These are phyloP conservation scores for Pyrenochaeta sp. DNA, from an alignment of 2,329 filamentous ascomycete species.

Conservation along the genomic window DNA sequence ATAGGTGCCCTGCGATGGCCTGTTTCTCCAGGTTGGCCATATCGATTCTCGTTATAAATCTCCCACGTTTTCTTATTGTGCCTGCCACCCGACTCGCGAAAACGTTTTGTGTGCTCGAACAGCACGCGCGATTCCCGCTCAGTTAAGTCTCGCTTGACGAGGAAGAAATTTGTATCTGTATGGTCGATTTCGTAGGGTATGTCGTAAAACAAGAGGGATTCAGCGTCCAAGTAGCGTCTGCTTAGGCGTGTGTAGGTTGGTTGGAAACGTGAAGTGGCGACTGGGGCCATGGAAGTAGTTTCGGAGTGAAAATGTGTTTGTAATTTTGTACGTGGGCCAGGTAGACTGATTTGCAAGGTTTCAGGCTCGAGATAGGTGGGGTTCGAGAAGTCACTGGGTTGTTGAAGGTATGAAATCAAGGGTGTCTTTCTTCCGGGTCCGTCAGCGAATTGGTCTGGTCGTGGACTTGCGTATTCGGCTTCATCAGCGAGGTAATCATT, in stretches of 20 bases:
- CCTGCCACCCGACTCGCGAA: not conserved
- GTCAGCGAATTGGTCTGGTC: constrained; percentile 3
- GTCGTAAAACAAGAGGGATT: not conserved
- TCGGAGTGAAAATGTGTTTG: not conserved
- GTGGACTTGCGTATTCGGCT: constrained; percentile 32
- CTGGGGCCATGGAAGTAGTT: not conserved
- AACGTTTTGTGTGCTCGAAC: not conserved
- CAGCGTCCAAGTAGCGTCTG: not conserved
- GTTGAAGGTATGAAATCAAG: not conserved
- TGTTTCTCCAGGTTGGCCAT: too few relatives aligned
- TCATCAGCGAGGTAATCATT: constrained; percentile 24
- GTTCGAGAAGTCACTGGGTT: not conserved
- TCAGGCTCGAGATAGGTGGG: not conserved
- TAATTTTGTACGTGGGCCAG: not conserved
- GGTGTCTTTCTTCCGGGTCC: not conserved
- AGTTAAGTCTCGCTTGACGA: not conserved
- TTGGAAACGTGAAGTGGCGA: not conserved
- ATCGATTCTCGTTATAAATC: not conserved
- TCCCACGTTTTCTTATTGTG: not conserved
- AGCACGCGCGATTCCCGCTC: not conserved
- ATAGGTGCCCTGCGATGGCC: not conserved
- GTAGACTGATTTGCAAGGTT: not conserved
- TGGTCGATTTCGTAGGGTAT: not conserved
- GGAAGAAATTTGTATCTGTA: not conserved
- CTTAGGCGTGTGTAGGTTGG: not conserved